Evolutionary conservation across 441 rosid genomes (phyloP).

Genomic region (Lepidium campestre): DNA sequence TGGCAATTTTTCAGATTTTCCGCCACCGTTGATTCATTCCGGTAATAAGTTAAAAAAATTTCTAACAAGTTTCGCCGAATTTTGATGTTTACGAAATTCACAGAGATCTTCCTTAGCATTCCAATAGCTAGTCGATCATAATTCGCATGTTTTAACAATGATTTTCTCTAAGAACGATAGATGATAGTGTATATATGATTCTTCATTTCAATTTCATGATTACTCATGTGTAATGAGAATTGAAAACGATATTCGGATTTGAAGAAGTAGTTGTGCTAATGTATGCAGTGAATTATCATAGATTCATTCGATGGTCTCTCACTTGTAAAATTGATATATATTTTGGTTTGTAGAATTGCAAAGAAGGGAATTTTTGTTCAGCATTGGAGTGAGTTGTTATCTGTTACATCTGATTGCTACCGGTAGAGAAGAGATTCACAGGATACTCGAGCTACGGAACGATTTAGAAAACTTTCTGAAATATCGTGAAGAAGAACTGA

Average conservation of each 20-base stretch:
- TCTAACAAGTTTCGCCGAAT: background rate
- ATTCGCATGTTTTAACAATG: no score
- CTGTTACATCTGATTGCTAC: slow-evolving; percentile 51
- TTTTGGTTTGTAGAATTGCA: slow-evolving; percentile 27
- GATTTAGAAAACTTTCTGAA: slow-evolving; percentile 54
- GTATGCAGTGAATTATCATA: background rate
- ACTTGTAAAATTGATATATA: background rate
- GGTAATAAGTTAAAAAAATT: slow-evolving; percentile 17
- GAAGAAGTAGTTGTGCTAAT: background rate
- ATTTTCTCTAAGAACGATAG: background rate
- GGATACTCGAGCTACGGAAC: slow-evolving; percentile 41
- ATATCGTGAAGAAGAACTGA: slow-evolving; percentile 29
- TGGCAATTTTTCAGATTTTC: background rate
- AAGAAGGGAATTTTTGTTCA: slow-evolving; percentile 35
- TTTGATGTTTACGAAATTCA: background rate
- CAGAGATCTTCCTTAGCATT: background rate
- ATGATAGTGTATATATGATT: background rate
- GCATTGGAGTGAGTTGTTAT: slow-evolving; percentile 50
- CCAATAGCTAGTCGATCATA: no score
- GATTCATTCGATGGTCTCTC: background rate
- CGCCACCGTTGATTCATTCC: background rate
- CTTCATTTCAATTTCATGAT: background rate
- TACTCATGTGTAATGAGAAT: background rate
- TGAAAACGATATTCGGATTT: background rate
- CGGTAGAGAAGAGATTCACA: slow-evolving; percentile 58